Evolutionary conservation across 1,284 basidiomycete species (phyloP).

Genomic region (Xerocomus minutiporus): DNA sequence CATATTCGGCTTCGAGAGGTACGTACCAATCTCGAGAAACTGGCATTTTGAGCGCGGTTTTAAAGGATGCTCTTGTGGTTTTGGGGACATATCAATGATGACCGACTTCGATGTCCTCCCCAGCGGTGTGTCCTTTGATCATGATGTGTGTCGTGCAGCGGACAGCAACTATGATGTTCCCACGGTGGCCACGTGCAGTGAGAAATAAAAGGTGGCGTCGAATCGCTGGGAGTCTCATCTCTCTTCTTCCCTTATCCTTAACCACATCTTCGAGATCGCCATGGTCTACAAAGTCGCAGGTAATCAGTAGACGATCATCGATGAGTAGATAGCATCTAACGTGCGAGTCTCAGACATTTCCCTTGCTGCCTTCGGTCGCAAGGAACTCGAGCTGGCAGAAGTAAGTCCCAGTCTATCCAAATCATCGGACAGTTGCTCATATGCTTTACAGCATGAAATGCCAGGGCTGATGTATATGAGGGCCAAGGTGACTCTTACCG

Average conservation of each 20-base stretch:
- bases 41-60: constrained; percentile 39
- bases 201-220: constrained; percentile 36
- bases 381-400: constrained; percentile 98
- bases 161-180: constrained; percentile 14
- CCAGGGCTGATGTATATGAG: constrained; percentile 92
- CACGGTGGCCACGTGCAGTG: constrained; percentile 30
- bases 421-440: constrained; percentile 16
- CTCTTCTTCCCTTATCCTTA: constrained; percentile 36
- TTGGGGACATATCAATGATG: constrained; percentile 9
- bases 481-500: constrained; percentile 54
- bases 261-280: constrained; percentile 27
- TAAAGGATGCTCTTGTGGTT: neutral
- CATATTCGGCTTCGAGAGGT: neutral
- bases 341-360: constrained; percentile 67
- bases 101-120: neutral
- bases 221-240: constrained; percentile 31
- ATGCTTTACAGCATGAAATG: constrained; percentile 70
- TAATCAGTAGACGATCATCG: constrained; percentile 28
- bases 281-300: constrained; percentile 87
- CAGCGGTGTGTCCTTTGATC: neutral
- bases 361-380: constrained; percentile 94
- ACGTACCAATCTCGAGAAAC: constrained; percentile 54
- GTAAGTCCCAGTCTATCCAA: constrained; percentile 35
- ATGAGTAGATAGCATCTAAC: constrained; percentile 6
- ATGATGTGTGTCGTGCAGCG: neutral